Evolutionary conservation across 1,284 basidiomycete species (phyloP), one percentile per base, ranked within the genome.

Genomic region (Boletellus sp.): DNA sequence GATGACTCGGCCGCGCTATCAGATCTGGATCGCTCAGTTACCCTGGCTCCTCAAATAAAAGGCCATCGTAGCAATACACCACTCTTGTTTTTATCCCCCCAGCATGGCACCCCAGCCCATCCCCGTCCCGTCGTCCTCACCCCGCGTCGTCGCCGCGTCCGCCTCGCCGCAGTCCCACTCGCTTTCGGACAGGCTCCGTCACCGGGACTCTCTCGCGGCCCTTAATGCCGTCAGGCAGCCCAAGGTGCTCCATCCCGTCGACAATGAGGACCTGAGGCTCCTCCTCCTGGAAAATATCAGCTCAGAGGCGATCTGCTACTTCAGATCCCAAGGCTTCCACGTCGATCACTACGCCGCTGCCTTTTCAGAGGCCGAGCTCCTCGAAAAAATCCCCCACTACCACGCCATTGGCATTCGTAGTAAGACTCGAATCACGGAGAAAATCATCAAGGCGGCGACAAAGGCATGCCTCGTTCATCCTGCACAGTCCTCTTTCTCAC

Each of bases 251-350:
- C 88, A 90, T 58, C 88, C 89, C 7, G 72, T 83, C 24, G 88
- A 91, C 51, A 91, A 89, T 62, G 89, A 86, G 55, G 81, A 82
- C 56, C 74, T 92, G 36, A 77, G 76, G 50, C 80, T 98, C 46
- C 80, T 99, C 51, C 74, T 99, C 47, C 80, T 99, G 57, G 96
- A 98, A 74, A 98, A 98, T 69, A 95, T 99, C 77, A 94, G 89
- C 71, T 81, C 87, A 67, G 91, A 93, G 38, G 97, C 97, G 21
- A 92, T 97, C 49, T 73, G 78, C 32, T 79, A 86, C 54, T 89
- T 99, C 75, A 81, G 81, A 60, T 78, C 82, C 4, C 86, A 95
- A 60, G 95, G 96, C 32, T 99, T 92, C 74, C 83, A 89, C 73
- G 95, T 99, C 54, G 96, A 98, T 71, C 93, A 96, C 73, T 80